phyloP scores from a whole-genome alignment of 139 green algal genomes.

The Micractinium sp. region DNA sequence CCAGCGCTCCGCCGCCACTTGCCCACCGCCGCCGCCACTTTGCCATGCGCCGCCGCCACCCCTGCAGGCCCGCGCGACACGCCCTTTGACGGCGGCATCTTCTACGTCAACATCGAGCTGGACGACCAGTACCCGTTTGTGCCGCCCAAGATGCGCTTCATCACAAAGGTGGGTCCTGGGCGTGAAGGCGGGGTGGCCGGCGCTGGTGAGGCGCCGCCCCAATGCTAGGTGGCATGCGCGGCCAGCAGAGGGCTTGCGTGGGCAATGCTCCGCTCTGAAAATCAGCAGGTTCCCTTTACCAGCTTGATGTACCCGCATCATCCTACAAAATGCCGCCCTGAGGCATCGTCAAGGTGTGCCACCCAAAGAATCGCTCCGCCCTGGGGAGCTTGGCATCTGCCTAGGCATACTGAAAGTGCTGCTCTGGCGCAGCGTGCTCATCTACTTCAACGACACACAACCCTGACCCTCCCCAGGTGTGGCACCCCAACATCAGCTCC shows the following conservation, averaged over 20 bases:
- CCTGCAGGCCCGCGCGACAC: slow-evolving; percentile 86
- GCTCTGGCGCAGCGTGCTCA: neutral
- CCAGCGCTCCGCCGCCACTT: too few species aligned
- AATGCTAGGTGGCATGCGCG: too few species aligned
- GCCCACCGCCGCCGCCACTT: neutral
- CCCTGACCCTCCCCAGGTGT: slow-evolving; percentile 70
- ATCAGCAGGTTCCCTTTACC: too few species aligned
- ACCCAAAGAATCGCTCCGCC: too few species aligned
- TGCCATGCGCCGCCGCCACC: neutral
- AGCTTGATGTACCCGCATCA: too few species aligned
- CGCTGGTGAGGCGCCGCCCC: too few species aligned
- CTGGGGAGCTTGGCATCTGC: too few species aligned
- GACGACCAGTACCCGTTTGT: slow-evolving; percentile 95
- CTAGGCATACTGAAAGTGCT: neutral
- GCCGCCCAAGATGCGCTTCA: slow-evolving; percentile 98
- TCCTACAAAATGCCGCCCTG: too few species aligned
- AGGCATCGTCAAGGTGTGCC: too few species aligned
- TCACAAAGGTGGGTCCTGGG: slow-evolving; percentile 82
- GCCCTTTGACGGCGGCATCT: slow-evolving; percentile 84
- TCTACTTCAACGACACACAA: neutral
- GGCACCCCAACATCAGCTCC: slow-evolving; percentile 98
- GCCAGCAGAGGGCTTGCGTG: too few species aligned
- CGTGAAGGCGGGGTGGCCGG: too few species aligned
- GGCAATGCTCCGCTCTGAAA: too few species aligned
- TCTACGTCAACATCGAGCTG: slow-evolving; percentile 87